phyloP scores from a whole-genome alignment of 768 basidiomycete genomes.

The Auriscalpium orientale region DNA sequence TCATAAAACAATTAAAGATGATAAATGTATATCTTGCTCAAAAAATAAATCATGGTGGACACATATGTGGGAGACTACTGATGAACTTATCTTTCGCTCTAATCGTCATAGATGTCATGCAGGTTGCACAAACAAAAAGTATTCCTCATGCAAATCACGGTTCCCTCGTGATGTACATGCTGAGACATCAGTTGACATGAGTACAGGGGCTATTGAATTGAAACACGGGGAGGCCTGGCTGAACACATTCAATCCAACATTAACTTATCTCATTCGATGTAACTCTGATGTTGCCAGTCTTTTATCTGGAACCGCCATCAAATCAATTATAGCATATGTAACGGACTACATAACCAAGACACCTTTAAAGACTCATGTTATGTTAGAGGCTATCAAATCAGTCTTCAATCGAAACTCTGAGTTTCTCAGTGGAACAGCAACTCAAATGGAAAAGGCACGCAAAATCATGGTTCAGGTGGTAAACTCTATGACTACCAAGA shows the following conservation, averaged over 20 bases:
- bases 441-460: slow-evolving; percentile 18
- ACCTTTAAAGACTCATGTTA: slow-evolving; percentile 29
- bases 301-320: neutral
- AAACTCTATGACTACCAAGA: slow-evolving; percentile 27
- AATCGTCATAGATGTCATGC: slow-evolving; percentile 10
- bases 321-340: slow-evolving; percentile 16
- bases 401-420: slow-evolving; percentile 20
- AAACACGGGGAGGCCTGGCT: slow-evolving; percentile 28
- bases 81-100: slow-evolving; percentile 4
- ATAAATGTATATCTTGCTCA: too few relatives aligned
- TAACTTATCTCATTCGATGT: slow-evolving; percentile 29
- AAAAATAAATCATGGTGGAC: neutral
- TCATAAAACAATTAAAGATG: too few relatives aligned
- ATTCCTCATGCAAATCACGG: slow-evolving; percentile 24
- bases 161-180: slow-evolving; percentile 26
- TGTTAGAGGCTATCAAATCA: slow-evolving; percentile 26
- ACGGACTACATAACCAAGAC: slow-evolving; percentile 39
- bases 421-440: slow-evolving; percentile 7
- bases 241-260: slow-evolving; percentile 25
- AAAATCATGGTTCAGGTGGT: slow-evolving; percentile 29
- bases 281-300: slow-evolving; percentile 34
- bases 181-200: slow-evolving; percentile 23
- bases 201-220: slow-evolving; percentile 21
- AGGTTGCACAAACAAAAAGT: slow-evolving; percentile 23
- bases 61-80: neutral